phyloP scores from a whole-genome alignment of 495 filamentous ascomycete species.

The Podospora conica region DNA sequence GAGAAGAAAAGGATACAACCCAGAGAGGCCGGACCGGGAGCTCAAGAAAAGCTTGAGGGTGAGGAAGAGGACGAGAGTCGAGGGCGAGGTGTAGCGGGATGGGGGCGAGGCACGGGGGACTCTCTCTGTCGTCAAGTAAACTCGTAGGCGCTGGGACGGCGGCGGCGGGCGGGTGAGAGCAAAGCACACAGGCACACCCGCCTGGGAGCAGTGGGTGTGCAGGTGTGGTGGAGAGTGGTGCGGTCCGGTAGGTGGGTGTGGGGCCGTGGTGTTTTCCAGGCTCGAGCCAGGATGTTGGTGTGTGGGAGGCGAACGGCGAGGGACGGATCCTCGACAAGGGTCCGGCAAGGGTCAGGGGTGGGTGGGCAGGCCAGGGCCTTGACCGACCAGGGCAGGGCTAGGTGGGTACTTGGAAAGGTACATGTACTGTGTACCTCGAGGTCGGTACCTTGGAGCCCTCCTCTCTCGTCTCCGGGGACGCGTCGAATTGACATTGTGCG shows the following conservation, averaged over 20 bases:
- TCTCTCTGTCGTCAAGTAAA: too few species aligned
- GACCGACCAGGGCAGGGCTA: background rate
- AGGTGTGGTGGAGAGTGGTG: slow-evolving; percentile 4
- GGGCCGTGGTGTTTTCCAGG: slow-evolving; percentile 1
- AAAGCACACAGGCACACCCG: background rate
- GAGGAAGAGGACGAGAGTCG: background rate
- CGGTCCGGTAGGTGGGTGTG: background rate
- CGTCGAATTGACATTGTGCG: too few species aligned
- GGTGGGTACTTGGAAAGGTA: background rate
- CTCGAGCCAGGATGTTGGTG: background rate
- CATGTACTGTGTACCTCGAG: slow-evolving; percentile 4
- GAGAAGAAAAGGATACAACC: background rate
- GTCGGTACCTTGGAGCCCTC: too few species aligned
- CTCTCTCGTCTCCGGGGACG: too few species aligned
- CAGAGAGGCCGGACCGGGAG: background rate
- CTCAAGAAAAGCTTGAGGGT: background rate
- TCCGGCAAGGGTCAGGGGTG: slow-evolving; percentile 2
- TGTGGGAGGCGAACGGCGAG: slow-evolving; percentile 8
- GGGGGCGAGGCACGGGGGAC: background rate
- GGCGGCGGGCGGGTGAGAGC: background rate
- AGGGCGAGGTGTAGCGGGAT: background rate
- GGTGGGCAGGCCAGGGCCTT: background rate
- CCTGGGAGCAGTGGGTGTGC: slow-evolving; percentile 4
- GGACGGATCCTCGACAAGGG: slow-evolving; percentile 10
- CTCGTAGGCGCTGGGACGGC: background rate